Percentiles rank a stretch among this genome's conserved stretches.
phyloP scores from a whole-genome alignment of 1,139 yeast species.

The Sugiyamaella castrensis region DNA sequence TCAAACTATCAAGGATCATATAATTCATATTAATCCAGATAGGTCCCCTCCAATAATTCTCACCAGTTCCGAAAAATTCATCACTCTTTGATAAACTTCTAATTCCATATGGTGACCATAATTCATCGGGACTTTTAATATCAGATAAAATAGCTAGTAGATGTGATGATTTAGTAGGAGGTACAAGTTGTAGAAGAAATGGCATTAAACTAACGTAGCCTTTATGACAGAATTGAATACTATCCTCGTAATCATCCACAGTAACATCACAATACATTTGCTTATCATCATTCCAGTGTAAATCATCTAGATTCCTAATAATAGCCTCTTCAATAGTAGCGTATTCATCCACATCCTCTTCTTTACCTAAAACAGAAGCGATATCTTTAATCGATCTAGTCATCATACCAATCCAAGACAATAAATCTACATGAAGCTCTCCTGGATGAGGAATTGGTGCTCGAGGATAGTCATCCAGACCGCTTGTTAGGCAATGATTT shows the following conservation, averaged over 20 bases:
- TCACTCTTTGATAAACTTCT: constrained; percentile 76
- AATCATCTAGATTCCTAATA: constrained; percentile 56
- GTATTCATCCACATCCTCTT: constrained; percentile 56
- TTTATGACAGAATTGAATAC: constrained; percentile 70
- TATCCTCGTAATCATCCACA: constrained; percentile 67
- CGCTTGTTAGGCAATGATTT: constrained; percentile 86
- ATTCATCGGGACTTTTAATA: constrained; percentile 63
- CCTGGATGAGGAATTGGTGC: constrained; percentile 78
- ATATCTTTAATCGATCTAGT: constrained; percentile 73
- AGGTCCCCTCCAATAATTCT: constrained; percentile 95
- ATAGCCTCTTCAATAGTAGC: constrained; percentile 54
- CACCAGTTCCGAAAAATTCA: constrained; percentile 66
- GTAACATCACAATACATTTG: constrained; percentile 81
- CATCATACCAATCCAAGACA: constrained; percentile 95
- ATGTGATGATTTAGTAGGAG: constrained; percentile 48
- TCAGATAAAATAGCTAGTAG: constrained; percentile 51
- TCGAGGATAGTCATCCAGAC: constrained; percentile 94
- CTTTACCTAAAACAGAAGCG: constrained; percentile 59
- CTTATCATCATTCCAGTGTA: constrained; percentile 76
- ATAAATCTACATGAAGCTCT: constrained; percentile 83
- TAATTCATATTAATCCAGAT: constrained; percentile 93
- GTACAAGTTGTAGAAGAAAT: constrained; percentile 68
- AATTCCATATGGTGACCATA: constrained; percentile 80
- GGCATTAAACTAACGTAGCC: constrained; percentile 91
- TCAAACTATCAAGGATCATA: constrained; percentile 67